Base-by-base conservation (phyloP, 2,329 filamentous ascomycete genomes). In the Fusarium udum region DNA sequence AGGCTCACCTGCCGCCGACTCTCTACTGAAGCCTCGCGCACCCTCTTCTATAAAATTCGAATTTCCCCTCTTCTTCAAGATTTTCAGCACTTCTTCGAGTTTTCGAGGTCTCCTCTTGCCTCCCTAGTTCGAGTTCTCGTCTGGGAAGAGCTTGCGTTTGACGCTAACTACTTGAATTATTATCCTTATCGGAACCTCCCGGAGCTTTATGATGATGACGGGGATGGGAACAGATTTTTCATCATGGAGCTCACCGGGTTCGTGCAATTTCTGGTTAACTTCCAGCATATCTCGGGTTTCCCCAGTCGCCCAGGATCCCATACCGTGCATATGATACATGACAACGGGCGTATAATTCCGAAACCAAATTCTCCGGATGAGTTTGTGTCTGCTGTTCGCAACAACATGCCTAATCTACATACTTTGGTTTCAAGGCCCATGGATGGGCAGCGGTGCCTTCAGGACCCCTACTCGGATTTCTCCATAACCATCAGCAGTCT, bases 401-500 rank as follows among this genome's bases (percentile, higher is more conserved):
- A 37, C 7, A 22, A 34, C 20, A 40, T 70, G 42, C 34, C 51
- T 3, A 64, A 60, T 26, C 36, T 70, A 14, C 37, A 60, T 34
- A 65, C 67, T 1, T n/a, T 70, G 20, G 60, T 26, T 6, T 69
- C 65, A 12, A 59, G 34, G n/a, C 67, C 53, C 16, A 69, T 69
- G 65, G 18, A 59, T 24, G 16, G 48, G 24, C 53, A 24, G 5
- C 65, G 67, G 12, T 8, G 53, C 14, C 13, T 70, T 22, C 16
- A n/a, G 24, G 11, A n/a, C 2, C 26, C 65, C 13, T 51, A 42
- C 8, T 22, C 26, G 32, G 48, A 20, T 15, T 56, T 51, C n/a
- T 32, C 64, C 6, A 9, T 69, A 7, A 64, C 31, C 22, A 22
- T 52, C 7, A 42, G 15, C 24, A 22, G 22, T 40, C 39, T 69